phyloP scores from a whole-genome alignment of 371 early-diverging fungal species.

The Rhizopus delemar region DNA sequence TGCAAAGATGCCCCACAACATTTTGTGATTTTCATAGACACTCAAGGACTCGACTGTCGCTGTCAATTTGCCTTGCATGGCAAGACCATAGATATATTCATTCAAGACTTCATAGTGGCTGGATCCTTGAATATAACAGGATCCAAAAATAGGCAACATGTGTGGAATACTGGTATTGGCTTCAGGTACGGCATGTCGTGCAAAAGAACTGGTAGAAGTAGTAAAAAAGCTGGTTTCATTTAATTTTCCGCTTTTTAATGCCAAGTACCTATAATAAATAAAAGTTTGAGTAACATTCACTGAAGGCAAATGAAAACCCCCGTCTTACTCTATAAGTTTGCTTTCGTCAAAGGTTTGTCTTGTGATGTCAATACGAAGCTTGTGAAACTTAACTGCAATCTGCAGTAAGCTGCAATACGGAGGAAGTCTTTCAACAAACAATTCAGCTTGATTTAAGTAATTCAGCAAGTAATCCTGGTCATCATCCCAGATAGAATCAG shows the following conservation, averaged over 20 bases:
- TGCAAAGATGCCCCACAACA: conserved; percentile 21
- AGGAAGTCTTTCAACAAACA: conserved; percentile 27
- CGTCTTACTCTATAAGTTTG: conserved; percentile 25
- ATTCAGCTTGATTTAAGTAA: conserved; percentile 21
- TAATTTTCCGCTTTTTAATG: background rate
- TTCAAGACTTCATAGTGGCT: conserved; percentile 5
- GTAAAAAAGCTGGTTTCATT: conserved; percentile 3
- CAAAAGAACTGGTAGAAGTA: background rate
- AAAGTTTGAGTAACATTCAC: background rate
- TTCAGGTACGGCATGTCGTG: background rate
- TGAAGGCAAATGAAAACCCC: no score
- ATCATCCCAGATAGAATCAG: conserved; percentile 33
- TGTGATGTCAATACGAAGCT: conserved; percentile 27
- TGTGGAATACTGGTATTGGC: no score
- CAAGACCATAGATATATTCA: conserved; percentile 28
- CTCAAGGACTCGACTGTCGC: conserved; percentile 16
- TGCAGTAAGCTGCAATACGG: conserved; percentile 22
- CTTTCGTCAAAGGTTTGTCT: conserved; percentile 24
- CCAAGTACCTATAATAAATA: conserved; percentile 9
- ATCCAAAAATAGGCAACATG: conserved; percentile 7
- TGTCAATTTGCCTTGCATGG: conserved; percentile 16
- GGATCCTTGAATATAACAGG: background rate
- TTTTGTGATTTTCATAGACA: conserved; percentile 21
- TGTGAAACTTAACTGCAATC: conserved; percentile 19
- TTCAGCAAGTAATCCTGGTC: conserved; percentile 11